phyloP scores from a whole-genome alignment of 805 yeast species.

The Kodamaea kakaduensis region DNA sequence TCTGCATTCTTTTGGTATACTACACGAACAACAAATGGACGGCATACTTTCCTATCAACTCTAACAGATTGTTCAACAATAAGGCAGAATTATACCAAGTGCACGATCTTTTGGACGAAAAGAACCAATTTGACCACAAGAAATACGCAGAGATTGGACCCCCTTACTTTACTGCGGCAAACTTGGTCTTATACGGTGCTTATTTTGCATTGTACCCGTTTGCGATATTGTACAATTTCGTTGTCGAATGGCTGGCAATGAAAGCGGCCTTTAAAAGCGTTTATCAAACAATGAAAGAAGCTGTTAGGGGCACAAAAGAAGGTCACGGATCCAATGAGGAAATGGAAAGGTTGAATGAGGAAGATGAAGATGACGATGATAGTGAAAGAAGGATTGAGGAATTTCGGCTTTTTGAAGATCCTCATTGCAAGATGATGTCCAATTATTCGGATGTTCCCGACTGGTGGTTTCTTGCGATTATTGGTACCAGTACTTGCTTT shows the following conservation, averaged over 20 bases:
- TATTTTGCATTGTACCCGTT: slow-evolving; percentile 55
- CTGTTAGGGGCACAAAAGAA: slow-evolving; percentile 18
- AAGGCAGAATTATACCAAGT: slow-evolving; percentile 47
- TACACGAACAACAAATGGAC: slow-evolving; percentile 50
- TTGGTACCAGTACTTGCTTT: slow-evolving; percentile 43
- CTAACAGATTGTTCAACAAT: slow-evolving; percentile 51
- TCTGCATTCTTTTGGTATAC: slow-evolving; percentile 31
- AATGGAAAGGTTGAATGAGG: background rate
- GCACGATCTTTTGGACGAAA: slow-evolving; percentile 39
- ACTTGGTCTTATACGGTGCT: slow-evolving; percentile 55
- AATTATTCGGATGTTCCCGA: slow-evolving; percentile 68
- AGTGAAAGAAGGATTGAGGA: background rate
- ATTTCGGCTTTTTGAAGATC: slow-evolving; percentile 34
- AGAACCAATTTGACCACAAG: slow-evolving; percentile 41
- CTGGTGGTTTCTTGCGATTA: slow-evolving; percentile 56
- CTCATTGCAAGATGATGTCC: slow-evolving; percentile 56
- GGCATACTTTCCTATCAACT: slow-evolving; percentile 47
- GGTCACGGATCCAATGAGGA: slow-evolving; percentile 17
- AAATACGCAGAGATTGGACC: slow-evolving; percentile 57
- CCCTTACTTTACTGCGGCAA: slow-evolving; percentile 63
- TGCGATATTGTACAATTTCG: slow-evolving; percentile 45
- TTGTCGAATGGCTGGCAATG: slow-evolving; percentile 44
- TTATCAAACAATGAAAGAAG: slow-evolving; percentile 25
- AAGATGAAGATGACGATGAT: background rate
- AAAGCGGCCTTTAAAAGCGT: slow-evolving; percentile 35